Evolutionary conservation across 805 yeast genomes (phyloP), one percentile per base, ranked within the genome.

Genomic region (Myxozyma vanderwaltii): DNA sequence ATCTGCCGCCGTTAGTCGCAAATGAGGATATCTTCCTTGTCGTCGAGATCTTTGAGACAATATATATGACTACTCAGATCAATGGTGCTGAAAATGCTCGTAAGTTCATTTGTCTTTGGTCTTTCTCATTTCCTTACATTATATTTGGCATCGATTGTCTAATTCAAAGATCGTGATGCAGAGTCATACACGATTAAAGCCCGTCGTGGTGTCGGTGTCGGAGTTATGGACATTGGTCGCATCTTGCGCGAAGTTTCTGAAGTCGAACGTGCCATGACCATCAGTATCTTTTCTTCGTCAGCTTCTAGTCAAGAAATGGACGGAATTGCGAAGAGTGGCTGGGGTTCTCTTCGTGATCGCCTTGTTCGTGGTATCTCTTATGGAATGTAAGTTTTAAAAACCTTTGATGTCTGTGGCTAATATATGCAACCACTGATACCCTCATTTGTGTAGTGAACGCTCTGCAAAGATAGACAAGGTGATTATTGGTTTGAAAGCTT

Each of bases 311-410:
- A 43, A 27, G 57, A 24, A n/a, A 43, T 36, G 39, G 48, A 36
- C 31, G 39, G 55, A 7, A 38, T 39, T n/a, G 61, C 68, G 61
- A 76, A 75, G 68, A 57, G 82, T 60, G 97, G 97, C 51, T 90
- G 96, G 96, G 97, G 96, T 74, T 91, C 86, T 63, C 74, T 88
- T 51, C 81, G 87, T 23, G 90, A 89, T 67, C 77, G 95, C 67
- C 87, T 90, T 61, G 85, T 90, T 63, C 71, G 82, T 15, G 94
- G 95, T 26, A 82, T 91, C 0, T 82, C 79, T 58, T 81, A 81
- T 55, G 96, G 96, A 63, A 68, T 69, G 65, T 63, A 57, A 15
- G 67, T 59, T 12, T 26, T 44, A 24, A 2, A 26, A 8, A 3
- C 36, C 4, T 38, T 44, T 44, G 13, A 27, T 35, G 6, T n/a